Evolutionary conservation across 2,329 filamentous ascomycete genomes (phyloP), one percentile per base, ranked within the genome.

Genomic region (Trichoderma polysporum): DNA sequence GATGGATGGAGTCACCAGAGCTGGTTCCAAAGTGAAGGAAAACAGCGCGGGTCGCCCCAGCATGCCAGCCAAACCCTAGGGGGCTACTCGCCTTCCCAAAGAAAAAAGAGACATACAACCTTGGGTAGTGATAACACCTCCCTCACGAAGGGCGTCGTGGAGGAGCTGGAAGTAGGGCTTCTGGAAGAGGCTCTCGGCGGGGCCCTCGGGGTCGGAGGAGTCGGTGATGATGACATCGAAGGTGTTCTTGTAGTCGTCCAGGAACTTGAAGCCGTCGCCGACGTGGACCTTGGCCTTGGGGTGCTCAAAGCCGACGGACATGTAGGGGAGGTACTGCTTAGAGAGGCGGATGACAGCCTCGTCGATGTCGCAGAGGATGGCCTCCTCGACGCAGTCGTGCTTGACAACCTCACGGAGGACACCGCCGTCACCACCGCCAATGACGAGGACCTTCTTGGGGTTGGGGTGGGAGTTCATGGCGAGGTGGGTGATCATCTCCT

Each of bases 181-280:
- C 88, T 98, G 88, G 91, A 99, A 99, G 72, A 99, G 88, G 76
- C 88, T 90, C 88, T 98, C 94, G 73, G 95, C 95, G 35, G 95
- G 95, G 71, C 95, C 95, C 80, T 98, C 95, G 66, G 95, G 95
- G 80, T 99, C 95, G 70, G 93, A 97, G 73, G 93, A 97, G 84
- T 99, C 95, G 76, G 95, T 99, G 85, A 99, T 98, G 85, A 99
- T 99, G 77, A 99, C 94, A 78, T 99, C 95, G 79, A 99, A 99
- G 78, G 91, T 87, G 85, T 97, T 94, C 89, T 97, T 94, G 86
- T 93, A 94, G 80, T 97, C 91, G 79, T 91, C 89, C 72, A 99
- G 88, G 87, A 97, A 99, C 86, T 98, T 95, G 89, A 99, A 99
- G 78, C 95, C 95, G 77, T 99, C 95, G 75, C 94, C 95, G 71